Base-by-base conservation (phyloP, 441 rosid genomes). In the Sinapis alba region DNA sequence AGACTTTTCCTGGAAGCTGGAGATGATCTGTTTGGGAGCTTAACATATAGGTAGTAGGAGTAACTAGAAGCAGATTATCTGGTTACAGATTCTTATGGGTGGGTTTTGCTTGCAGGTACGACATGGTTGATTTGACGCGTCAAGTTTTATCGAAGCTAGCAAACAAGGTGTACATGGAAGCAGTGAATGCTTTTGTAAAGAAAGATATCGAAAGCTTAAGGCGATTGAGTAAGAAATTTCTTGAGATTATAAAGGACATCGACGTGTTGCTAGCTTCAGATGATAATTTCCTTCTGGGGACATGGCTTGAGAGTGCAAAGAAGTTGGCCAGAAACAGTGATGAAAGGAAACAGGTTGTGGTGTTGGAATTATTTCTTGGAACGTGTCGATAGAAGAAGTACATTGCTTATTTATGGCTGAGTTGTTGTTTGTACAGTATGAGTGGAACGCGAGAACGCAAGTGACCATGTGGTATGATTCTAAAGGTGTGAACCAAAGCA, bases 91-190 rank as follows among this genome's bases (percentile, higher is more conserved):
- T 68, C 26, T 7, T 59, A 32, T 43, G 45, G n/a, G n/a, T 9
- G n/a, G 53, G 77, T 72, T 53, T 69, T 78, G 69, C 88, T 68
- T 73, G 75, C 88, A 93, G 99, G 84, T 96, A 96, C 45, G 98
- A 96, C 82, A 78, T 91, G 89, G 96, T 93, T 62, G 99, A 96
- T 86, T 74, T 93, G 75, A 91, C 92, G 9, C 85, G 99, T 47
- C 99, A 96, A 88, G 99, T 86, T 32, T 71, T 96, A 78, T 93
- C 99, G 10, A 96, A 96, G 86, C 84, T 90, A 47, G 95, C 99
- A 78, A 96, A 91, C 79, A 79, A 89, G 80, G 97, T 88, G 7
- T 91, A 90, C 57, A 20, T 79, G 18, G 93, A 91, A 72, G 96
- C 97, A 5, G 75, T 88, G 61, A 81, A 51, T 3, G 91, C 98